Percentiles rank a stretch among this genome's conserved stretches.
Conservation (phyloP, 192 early-diverging fungal species). For the Phycomyces nitens region DNA sequence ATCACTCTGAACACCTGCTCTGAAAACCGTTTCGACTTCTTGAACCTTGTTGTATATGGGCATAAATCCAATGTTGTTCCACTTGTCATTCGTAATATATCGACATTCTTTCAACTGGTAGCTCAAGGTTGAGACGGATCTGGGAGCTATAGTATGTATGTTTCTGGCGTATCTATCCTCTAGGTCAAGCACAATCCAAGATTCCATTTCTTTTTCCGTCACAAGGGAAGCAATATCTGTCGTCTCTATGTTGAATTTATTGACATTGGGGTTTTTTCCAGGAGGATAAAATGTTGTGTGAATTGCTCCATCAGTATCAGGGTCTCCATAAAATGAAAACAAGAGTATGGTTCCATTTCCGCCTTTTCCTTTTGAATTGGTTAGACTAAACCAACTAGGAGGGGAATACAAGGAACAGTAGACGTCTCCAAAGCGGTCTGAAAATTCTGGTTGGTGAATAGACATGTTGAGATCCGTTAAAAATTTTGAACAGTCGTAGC, state of each 20-base stretch:
- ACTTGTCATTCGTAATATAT: conserved; percentile 18
- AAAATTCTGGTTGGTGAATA: conserved; percentile 11
- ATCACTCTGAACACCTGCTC: conserved; percentile 8
- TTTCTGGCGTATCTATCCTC: conserved; percentile 13
- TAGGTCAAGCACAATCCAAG: conserved; percentile 16
- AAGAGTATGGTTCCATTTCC: conserved; percentile 15
- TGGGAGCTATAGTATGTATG: conserved; percentile 17
- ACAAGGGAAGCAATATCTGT: conserved; percentile 1
- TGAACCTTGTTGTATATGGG: conserved; percentile 18
- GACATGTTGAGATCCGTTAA: conserved; percentile 20
- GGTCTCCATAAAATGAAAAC: conserved; percentile 21
- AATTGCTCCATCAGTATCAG: conserved; percentile 11
- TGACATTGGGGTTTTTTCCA: conserved; percentile 23
- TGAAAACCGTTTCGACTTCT: conserved; percentile 18
- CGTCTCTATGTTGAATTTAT: conserved; percentile 1
- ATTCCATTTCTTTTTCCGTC: background rate
- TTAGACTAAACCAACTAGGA: conserved; percentile 11
- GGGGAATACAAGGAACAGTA: conserved; percentile 21
- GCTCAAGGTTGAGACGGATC: conserved; percentile 9
- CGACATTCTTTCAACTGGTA: conserved; percentile 19
- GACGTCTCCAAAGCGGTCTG: conserved; percentile 14
- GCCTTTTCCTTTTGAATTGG: conserved; percentile 17
- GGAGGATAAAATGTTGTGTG: conserved; percentile 23
- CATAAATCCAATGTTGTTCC: conserved; percentile 33
- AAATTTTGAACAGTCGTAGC: conserved; percentile 18